Evolutionary conservation across 345 rosid species (phyloP).

Genomic region (Cochlearia excelsa): DNA sequence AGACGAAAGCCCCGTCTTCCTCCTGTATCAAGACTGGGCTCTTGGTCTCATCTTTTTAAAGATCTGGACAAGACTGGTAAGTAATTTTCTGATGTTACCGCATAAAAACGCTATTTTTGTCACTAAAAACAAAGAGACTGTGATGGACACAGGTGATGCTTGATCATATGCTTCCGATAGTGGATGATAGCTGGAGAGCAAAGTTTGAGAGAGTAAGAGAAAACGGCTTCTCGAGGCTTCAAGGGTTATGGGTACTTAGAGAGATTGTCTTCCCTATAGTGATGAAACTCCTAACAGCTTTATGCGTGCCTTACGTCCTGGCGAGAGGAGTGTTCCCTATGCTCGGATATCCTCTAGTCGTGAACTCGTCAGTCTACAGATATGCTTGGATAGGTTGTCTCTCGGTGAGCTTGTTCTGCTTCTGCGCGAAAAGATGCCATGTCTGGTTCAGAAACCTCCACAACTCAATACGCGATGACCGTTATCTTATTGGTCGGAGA

Average conservation of each 20-base stretch:
- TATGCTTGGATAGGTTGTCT: constrained; percentile 99
- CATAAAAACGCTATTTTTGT: too few relatives aligned
- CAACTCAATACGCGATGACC: constrained; percentile 94
- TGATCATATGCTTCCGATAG: constrained; percentile 96
- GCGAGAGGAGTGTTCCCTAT: too few relatives aligned
- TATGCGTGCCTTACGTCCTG: too few relatives aligned
- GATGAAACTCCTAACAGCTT: constrained; percentile 55
- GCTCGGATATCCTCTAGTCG: constrained; percentile 84
- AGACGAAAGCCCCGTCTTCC: constrained; percentile 99
- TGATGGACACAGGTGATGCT: constrained; percentile 68
- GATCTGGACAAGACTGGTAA: constrained; percentile 98
- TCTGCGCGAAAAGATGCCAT: constrained; percentile 85
- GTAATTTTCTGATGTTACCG: background rate
- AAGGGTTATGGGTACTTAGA: too few relatives aligned
- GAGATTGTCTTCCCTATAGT: constrained; percentile 90
- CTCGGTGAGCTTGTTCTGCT: constrained; percentile 62
- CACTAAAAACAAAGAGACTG: background rate
- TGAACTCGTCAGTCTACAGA: constrained; percentile 92
- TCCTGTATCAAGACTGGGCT: constrained; percentile 98
- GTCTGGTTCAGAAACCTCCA: constrained; percentile 98
- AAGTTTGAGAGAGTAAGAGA: constrained; percentile 95
- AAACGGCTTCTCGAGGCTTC: constrained; percentile 56
- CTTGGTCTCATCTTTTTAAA: constrained; percentile 93
- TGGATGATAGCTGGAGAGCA: constrained; percentile 87
- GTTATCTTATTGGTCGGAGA: constrained; percentile 87